Evolutionary conservation across 768 basidiomycete genomes (phyloP), one percentile per base, ranked within the genome.

Genomic region (Rhizopogon sp.): DNA sequence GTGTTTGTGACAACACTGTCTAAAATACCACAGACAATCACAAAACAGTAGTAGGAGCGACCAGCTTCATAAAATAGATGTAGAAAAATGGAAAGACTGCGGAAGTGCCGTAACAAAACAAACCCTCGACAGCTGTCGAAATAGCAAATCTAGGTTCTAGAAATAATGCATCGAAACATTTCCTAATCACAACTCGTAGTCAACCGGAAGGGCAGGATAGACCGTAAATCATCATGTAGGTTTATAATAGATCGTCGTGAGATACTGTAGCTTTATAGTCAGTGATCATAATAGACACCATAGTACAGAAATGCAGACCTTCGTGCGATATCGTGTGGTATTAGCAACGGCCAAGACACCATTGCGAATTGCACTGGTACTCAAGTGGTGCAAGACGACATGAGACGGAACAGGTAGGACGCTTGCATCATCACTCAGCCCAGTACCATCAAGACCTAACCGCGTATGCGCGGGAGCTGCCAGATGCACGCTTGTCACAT

Each of bases 371-470:
- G 95, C 94, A 64, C 93, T 96, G 58, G 95, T 97, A 58, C 91
- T 91, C 63, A 98, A 72, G 70, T 98, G 95, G 62, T 97, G 93
- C 59, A 98, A 74, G 22, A 98, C 93, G 39, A 93, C 92, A 73
- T 98, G 95, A 39, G 85, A 88, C 20, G 95, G 95, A 20, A 97
- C 92, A 14, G 96, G 88, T 58, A 98, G 71, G 54, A 98, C 93
- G 46, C 87, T 88, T 50, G 83, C 88, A 65, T 98, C 95, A 70
- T 98, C 95, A 16, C 84, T 81, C 64, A 86, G 60, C n/a, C 79
- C 74, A 0, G 64, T 61, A 6, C 66, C 73, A 11, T 74, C 75
- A 42, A 74, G 55, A 40, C 68, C 72, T 20, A 72, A 64, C 52
- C 70, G 69, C 20, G 72, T 63, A 45, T 64, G 65, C 4, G 58